A percentile compares a stretch with the other conserved stretches of the same genome.
Conservation (phyloP, 1,284 basidiomycete genomes). For the Ustilago hordei region DNA sequence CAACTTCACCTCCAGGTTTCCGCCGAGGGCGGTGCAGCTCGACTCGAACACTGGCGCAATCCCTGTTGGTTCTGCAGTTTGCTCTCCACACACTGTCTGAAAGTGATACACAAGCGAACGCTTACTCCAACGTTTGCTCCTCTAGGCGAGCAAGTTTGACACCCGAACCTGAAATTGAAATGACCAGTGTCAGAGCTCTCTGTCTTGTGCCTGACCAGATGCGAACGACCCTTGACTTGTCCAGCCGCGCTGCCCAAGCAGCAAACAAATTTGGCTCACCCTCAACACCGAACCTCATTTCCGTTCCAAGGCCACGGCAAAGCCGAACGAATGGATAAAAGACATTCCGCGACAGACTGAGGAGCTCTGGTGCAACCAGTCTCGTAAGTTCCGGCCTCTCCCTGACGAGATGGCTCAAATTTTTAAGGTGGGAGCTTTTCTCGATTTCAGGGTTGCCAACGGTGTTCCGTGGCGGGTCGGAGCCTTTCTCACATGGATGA, state of each 20-base stretch:
- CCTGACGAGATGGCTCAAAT: not conserved
- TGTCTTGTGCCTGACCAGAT: not conserved
- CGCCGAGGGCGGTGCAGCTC: constrained; percentile 4
- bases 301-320: not conserved
- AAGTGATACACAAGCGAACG: not conserved
- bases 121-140: not conserved
- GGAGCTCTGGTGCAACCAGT: too few species aligned
- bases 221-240: not conserved
- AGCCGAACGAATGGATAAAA: not conserved
- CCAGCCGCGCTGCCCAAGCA: not conserved
- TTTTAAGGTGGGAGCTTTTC: not conserved
- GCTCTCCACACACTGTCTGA: not conserved
- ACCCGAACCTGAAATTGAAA: not conserved
- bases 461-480: not conserved
- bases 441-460: not conserved
- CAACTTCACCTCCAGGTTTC: not conserved
- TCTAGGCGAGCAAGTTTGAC: not conserved
- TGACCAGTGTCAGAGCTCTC: constrained; percentile 1
- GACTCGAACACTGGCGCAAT: constrained; percentile 3
- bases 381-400: too few species aligned
- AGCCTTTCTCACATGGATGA: not conserved
- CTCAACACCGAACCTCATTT: not conserved
- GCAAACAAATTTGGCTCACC: not conserved
- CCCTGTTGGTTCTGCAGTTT: not conserved
- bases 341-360: not conserved